Conservation (phyloP, 2,329 filamentous ascomycete genomes). For the Orbilia quercus region DNA sequence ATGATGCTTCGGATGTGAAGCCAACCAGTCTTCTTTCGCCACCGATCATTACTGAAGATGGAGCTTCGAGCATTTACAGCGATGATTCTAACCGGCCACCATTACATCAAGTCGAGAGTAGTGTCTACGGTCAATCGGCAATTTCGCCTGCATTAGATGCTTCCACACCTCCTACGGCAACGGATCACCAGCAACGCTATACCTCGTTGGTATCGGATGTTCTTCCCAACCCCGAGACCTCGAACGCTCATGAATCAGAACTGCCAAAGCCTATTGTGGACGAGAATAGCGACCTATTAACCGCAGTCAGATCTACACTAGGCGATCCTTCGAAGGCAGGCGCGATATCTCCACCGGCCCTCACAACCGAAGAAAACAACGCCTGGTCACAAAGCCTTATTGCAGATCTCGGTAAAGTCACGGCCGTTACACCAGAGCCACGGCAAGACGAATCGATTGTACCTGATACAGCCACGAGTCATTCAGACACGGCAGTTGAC, state of each 20-base stretch:
- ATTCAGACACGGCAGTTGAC: background rate
- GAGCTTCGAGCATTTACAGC: slow-evolving; percentile 40
- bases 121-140: slow-evolving; percentile 23
- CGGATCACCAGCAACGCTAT: slow-evolving; percentile 34
- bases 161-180: slow-evolving; percentile 8
- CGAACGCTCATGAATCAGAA: background rate
- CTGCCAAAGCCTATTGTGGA: slow-evolving; percentile 6
- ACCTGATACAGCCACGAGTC: background rate
- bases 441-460: background rate
- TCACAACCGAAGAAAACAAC: slow-evolving; percentile 30
- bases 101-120: slow-evolving; percentile 37
- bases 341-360: slow-evolving; percentile 22
- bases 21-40: slow-evolving; percentile 15
- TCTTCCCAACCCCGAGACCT: slow-evolving; percentile 22
- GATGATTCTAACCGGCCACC: slow-evolving; percentile 36
- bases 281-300: slow-evolving; percentile 31
- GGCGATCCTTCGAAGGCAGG: slow-evolving; percentile 21
- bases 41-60: slow-evolving; percentile 15
- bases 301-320: slow-evolving; percentile 25
- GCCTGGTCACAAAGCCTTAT: slow-evolving; percentile 45
- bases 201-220: slow-evolving; percentile 38
- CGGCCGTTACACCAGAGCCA: background rate
- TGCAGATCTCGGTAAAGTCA: slow-evolving; percentile 40
- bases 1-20: slow-evolving; percentile 17
- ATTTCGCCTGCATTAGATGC: slow-evolving; percentile 19